A percentile compares a stretch with the other conserved stretches of the same genome.
Evolutionary conservation across 2,329 filamentous ascomycete genomes (phyloP).

Genomic region (Penicillium sp.): DNA sequence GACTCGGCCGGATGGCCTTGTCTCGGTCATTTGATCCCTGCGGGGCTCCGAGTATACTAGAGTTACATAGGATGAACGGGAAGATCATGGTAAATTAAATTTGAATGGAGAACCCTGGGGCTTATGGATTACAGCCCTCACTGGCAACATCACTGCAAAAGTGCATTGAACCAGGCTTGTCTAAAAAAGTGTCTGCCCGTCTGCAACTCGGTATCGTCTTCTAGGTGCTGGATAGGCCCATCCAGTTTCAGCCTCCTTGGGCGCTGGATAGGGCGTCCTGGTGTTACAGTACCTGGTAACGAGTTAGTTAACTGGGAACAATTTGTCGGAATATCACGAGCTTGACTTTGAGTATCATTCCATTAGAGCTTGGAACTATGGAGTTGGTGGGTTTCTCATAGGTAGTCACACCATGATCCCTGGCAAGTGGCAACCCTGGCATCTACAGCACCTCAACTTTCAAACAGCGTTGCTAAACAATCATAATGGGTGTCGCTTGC

Average conservation of each 20-base stretch:
- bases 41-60: neutral
- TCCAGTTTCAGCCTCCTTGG: neutral
- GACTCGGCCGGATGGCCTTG: neutral
- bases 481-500: neutral
- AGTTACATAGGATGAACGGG: neutral
- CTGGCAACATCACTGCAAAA: too few species aligned
- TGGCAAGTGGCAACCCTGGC: too few species aligned
- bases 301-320: neutral
- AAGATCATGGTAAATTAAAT: neutral
- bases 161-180: too few species aligned
- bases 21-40: neutral
- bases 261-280: neutral
- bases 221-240: neutral
- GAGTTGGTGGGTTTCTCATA: neutral
- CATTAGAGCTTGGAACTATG: neutral
- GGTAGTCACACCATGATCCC: too few species aligned
- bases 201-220: too few species aligned
- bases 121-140: too few species aligned
- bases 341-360: neutral
- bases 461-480: neutral
- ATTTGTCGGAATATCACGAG: conserved; percentile 1
- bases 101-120: neutral
- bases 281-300: neutral
- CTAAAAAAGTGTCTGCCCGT: too few species aligned
- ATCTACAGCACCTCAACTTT: too few species aligned